Conservation (phyloP, 75 land plant genomes). For the Pinus albicaulis region DNA sequence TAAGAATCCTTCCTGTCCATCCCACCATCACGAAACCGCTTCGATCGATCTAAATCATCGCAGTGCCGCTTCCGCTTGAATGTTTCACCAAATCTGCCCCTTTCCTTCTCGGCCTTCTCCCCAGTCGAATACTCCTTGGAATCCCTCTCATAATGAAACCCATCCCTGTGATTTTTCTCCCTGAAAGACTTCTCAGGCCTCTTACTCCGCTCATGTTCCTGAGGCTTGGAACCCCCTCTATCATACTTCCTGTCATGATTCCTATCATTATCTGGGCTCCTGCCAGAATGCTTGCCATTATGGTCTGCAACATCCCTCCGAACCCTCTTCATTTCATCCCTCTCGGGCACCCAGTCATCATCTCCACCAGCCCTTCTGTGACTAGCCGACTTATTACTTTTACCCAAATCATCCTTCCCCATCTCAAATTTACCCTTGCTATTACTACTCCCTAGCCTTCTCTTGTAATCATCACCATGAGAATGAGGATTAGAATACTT, state of each 20-base stretch:
- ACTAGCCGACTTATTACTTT: not conserved
- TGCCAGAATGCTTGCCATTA: not conserved
- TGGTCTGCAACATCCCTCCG: constrained; percentile 1
- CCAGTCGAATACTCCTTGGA: not conserved
- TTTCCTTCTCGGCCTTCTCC: constrained; percentile 11
- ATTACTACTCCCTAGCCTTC: not conserved
- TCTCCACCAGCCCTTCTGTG: not conserved
- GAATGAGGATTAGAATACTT: not conserved
- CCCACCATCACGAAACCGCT: not conserved
- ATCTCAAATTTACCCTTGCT: not conserved
- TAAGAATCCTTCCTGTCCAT: constrained; percentile 8
- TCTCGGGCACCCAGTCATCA: not conserved
- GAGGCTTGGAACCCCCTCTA: not conserved
- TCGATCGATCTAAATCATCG: constrained; percentile 3
- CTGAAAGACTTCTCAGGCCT: not conserved
- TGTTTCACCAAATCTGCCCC: constrained; percentile 6
- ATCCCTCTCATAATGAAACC: not conserved
- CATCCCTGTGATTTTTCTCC: constrained; percentile 2
- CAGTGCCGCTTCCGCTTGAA: constrained; percentile 4
- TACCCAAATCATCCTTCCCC: constrained; percentile 1
- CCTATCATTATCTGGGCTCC: not conserved
- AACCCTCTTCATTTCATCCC: constrained; percentile 4
- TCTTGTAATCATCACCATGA: constrained; percentile 4
- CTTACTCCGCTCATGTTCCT: constrained; percentile 1
- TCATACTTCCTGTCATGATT: constrained; percentile 6